Conservation (phyloP, 2,329 filamentous ascomycete species). For the Diaporthe australafricana region DNA sequence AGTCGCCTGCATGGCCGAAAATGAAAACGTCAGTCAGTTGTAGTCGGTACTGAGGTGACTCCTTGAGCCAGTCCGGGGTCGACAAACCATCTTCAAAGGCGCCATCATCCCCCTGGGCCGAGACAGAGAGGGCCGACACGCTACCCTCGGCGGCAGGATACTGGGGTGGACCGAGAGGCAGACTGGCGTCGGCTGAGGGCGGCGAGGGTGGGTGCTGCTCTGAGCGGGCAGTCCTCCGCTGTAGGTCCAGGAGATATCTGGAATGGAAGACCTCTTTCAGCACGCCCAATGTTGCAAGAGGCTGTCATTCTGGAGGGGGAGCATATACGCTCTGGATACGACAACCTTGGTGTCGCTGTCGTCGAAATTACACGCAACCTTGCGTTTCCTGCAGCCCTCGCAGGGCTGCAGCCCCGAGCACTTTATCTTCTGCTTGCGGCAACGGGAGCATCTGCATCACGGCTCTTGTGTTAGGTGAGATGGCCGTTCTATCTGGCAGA, state of each 20-base stretch:
- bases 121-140: slow-evolving; percentile 5
- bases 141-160: slow-evolving; percentile 15
- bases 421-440: slow-evolving; percentile 58
- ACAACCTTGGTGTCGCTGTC: slow-evolving; percentile 61
- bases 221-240: slow-evolving; percentile 33
- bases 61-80: too few relatives aligned
- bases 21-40: not conserved
- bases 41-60: not conserved
- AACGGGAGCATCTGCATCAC: slow-evolving; percentile 56
- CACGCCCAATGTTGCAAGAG: slow-evolving; percentile 13
- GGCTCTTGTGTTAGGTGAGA: slow-evolving; percentile 50
- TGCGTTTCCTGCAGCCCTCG: slow-evolving; percentile 56
- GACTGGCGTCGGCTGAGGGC: slow-evolving; percentile 17
- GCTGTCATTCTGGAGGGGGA: slow-evolving; percentile 11
- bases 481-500: not conserved
- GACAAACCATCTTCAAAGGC: slow-evolving; percentile 6
- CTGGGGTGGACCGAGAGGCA: not conserved
- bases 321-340: slow-evolving; percentile 57
- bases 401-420: slow-evolving; percentile 56
- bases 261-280: slow-evolving; percentile 26
- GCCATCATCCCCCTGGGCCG: not conserved
- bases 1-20: not conserved
- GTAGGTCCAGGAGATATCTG: slow-evolving; percentile 41
- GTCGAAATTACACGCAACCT: slow-evolving; percentile 55
- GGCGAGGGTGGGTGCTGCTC: slow-evolving; percentile 30